Conservation (phyloP, 345 rosid species). For the Salix viminalis region DNA sequence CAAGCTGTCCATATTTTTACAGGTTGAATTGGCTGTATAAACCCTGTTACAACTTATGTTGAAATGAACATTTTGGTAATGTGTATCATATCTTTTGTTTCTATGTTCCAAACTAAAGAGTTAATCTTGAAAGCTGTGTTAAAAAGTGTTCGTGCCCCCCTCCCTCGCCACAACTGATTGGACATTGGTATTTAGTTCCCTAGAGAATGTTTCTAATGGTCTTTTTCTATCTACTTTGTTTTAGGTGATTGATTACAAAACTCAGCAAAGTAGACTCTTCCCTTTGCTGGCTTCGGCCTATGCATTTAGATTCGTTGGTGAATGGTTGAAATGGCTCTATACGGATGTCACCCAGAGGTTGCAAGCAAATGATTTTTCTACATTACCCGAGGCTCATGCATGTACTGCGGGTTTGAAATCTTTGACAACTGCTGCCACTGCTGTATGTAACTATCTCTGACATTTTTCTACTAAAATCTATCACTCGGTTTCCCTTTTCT, state of each 20-base stretch:
- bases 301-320: slow-evolving; percentile 96
- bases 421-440: slow-evolving; percentile 83
- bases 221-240: slow-evolving; percentile 14
- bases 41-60: slow-evolving; percentile 6
- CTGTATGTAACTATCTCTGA: slow-evolving; percentile 46
- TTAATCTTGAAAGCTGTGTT: not conserved
- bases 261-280: slow-evolving; percentile 93
- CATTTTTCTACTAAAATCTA: not conserved
- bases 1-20: not conserved
- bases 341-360: slow-evolving; percentile 81
- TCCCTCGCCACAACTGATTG: not conserved
- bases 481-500: not conserved
- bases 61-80: not conserved
- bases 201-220: slow-evolving; percentile 10
- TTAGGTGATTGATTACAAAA: slow-evolving; percentile 95
- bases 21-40: not conserved
- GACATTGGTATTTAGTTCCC: not conserved
- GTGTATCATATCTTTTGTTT: not conserved
- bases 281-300: slow-evolving; percentile 99
- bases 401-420: slow-evolving; percentile 99
- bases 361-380: slow-evolving; percentile 85
- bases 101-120: not conserved
- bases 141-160: not conserved
- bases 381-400: slow-evolving; percentile 96
- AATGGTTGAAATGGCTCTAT: slow-evolving; percentile 96